Percentiles rank a stretch among this genome's conserved stretches.
Evolutionary conservation across 108 stramenopile species (phyloP).

Genomic region (Cyclotella choctawhatcheeana): DNA sequence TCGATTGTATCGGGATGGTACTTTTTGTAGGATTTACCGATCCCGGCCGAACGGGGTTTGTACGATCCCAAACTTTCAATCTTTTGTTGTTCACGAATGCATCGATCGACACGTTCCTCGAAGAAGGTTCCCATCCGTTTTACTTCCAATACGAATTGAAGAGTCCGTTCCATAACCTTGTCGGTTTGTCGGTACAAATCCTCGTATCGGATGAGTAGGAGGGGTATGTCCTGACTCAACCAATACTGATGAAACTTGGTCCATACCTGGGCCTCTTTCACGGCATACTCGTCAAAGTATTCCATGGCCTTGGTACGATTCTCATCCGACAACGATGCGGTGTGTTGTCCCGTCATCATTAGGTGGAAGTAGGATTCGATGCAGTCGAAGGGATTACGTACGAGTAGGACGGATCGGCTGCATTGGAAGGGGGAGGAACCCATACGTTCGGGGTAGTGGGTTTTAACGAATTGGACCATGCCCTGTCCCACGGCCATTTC

Average conservation of each 20-base stretch:
- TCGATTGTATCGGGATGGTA: slow-evolving; percentile 62
- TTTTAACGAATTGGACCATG: too few species aligned
- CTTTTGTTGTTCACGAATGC: slow-evolving; percentile 60
- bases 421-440: slow-evolving; percentile 62
- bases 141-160: slow-evolving; percentile 47
- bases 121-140: slow-evolving; percentile 65
- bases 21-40: slow-evolving; percentile 62
- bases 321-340: slow-evolving; percentile 75
- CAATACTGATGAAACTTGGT: slow-evolving; percentile 69
- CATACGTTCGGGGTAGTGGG: slow-evolving; percentile 94
- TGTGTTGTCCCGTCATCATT: slow-evolving; percentile 94
- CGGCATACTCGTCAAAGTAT: slow-evolving; percentile 64
- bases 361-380: slow-evolving; percentile 96
- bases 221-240: slow-evolving; percentile 54
- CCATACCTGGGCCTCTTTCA: slow-evolving; percentile 83
- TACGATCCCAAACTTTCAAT: slow-evolving; percentile 72
- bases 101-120: slow-evolving; percentile 56
- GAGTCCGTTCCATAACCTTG: slow-evolving; percentile 52
- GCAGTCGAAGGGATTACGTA: slow-evolving; percentile 97
- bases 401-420: slow-evolving; percentile 74
- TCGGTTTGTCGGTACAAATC: slow-evolving; percentile 68
- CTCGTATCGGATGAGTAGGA: slow-evolving; percentile 79
- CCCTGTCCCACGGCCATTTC: too few species aligned
- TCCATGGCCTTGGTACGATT: slow-evolving; percentile 65
- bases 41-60: slow-evolving; percentile 74